Percentiles rank a stretch among this genome's conserved stretches.
These are phyloP conservation scores for Phytophthora aleatoria DNA, from an alignment of 352 stramenopile genomes.

Conservation along the genomic window DNA sequence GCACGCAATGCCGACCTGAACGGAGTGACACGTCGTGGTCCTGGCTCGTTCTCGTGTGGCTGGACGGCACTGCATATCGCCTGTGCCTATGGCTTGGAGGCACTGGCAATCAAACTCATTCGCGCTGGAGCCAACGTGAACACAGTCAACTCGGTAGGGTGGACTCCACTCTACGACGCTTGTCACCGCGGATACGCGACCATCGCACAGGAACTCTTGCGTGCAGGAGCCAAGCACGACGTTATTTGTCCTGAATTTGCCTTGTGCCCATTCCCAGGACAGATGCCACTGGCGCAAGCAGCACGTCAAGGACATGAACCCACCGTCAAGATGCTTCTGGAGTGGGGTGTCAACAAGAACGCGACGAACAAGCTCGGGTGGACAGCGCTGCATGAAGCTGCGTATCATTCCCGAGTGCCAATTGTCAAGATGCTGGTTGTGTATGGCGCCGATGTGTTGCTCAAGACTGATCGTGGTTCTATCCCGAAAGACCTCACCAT, in stretches of 20 bases:
- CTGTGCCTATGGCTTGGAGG: slow-evolving; percentile 77
- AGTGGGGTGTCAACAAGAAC: slow-evolving; percentile 85
- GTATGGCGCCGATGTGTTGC: slow-evolving; percentile 72
- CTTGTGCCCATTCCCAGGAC: slow-evolving; percentile 74
- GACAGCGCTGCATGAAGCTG: slow-evolving; percentile 81
- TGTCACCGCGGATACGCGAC: slow-evolving; percentile 74
- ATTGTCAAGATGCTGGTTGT: slow-evolving; percentile 82
- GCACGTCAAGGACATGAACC: slow-evolving; percentile 67
- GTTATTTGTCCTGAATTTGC: slow-evolving; percentile 80
- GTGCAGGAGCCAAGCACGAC: slow-evolving; percentile 63
- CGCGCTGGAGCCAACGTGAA: slow-evolving; percentile 71
- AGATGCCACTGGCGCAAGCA: slow-evolving; percentile 68
- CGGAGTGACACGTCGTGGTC: slow-evolving; percentile 63
- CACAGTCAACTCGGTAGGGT: slow-evolving; percentile 69
- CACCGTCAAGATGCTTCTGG: slow-evolving; percentile 73
- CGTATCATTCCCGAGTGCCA: slow-evolving; percentile 75
- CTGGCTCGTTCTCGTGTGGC: slow-evolving; percentile 75
- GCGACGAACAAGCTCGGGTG: slow-evolving; percentile 73
- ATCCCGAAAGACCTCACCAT: slow-evolving; percentile 78
- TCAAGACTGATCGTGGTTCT: slow-evolving; percentile 70
- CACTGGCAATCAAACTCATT: slow-evolving; percentile 76
- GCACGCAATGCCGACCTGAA: slow-evolving; percentile 66
- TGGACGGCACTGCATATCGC: slow-evolving; percentile 84
- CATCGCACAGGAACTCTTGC: slow-evolving; percentile 68
- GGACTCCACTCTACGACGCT: slow-evolving; percentile 78